Percentiles rank a stretch among this genome's conserved stretches.
phyloP scores from a whole-genome alignment of 805 yeast species.

The Metschnikowia cubensis region DNA sequence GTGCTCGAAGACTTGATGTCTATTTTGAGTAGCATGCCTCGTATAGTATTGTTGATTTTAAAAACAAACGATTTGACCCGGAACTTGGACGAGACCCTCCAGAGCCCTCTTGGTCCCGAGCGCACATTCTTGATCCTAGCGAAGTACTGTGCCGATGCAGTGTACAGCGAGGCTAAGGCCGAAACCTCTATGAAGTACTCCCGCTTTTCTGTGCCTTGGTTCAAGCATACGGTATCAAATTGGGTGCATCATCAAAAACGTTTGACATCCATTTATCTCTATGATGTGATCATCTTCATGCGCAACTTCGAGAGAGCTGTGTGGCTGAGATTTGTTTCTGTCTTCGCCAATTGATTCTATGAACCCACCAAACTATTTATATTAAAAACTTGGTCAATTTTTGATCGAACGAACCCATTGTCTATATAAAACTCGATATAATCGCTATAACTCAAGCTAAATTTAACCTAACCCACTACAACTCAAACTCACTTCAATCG shows the following conservation, averaged over 20 bases:
- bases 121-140: slow-evolving; percentile 88
- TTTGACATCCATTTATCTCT: slow-evolving; percentile 29
- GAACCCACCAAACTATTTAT: not conserved
- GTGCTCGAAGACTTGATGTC: slow-evolving; percentile 73
- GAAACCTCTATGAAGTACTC: slow-evolving; percentile 17
- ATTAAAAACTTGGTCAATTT: not conserved
- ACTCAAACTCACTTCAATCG: no score
- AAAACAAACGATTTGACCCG: slow-evolving; percentile 94
- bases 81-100: slow-evolving; percentile 76
- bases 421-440: no score
- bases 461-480: no score
- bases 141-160: slow-evolving; percentile 78
- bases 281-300: slow-evolving; percentile 29
- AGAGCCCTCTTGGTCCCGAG: slow-evolving; percentile 81
- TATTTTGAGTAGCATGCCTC: slow-evolving; percentile 74
- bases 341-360: not conserved
- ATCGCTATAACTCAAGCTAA: no score
- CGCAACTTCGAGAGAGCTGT: slow-evolving; percentile 6
- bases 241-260: slow-evolving; percentile 37
- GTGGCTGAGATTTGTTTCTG: not conserved
- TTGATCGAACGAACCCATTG: no score
- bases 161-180: slow-evolving; percentile 63
- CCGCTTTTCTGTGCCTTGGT: slow-evolving; percentile 20
- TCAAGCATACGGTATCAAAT: slow-evolving; percentile 15
- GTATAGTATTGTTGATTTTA: slow-evolving; percentile 77